A percentile compares a stretch with the other conserved stretches of the same genome.
phyloP scores from a whole-genome alignment of 495 filamentous ascomycete genomes.

The Tuber microsphaerosporum region DNA sequence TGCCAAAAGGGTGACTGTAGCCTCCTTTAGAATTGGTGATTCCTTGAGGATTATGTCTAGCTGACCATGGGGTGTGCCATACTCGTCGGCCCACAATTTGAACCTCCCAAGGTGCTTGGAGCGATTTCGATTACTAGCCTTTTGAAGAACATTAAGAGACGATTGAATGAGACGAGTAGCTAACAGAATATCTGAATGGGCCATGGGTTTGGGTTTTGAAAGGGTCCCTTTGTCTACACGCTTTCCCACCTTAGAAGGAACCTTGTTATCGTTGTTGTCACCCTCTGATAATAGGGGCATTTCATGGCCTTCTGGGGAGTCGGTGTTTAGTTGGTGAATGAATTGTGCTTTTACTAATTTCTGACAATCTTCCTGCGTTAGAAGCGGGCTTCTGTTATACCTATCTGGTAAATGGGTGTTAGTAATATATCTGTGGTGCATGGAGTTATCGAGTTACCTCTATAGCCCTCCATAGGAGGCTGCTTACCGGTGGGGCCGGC shows the following conservation, averaged over 20 bases:
- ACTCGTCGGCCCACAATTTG: neutral
- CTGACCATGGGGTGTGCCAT: neutral
- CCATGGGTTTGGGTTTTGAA: neutral
- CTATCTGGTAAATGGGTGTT: too few relatives aligned
- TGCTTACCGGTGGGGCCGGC: neutral
- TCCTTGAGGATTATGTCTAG: neutral
- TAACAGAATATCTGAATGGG: neutral
- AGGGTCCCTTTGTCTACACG: neutral
- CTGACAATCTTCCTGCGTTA: too few relatives aligned
- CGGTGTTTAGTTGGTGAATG: too few relatives aligned
- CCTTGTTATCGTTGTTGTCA: too few relatives aligned
- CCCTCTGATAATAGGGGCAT: too few relatives aligned
- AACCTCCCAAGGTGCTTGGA: neutral
- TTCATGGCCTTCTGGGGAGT: too few relatives aligned
- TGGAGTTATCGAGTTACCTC: too few relatives aligned
- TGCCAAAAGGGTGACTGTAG: neutral
- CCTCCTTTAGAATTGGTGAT: neutral
- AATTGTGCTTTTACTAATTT: too few relatives aligned
- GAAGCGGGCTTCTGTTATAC: too few relatives aligned
- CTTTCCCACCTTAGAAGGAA: neutral
- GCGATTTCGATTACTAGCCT: neutral
- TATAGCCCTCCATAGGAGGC: neutral
- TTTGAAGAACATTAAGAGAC: neutral
- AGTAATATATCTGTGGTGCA: too few relatives aligned
- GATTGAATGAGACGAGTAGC: neutral